Percentiles rank a stretch among this genome's conserved stretches.
Conservation (phyloP, 139 green algal species). For the Chlorella sp. region DNA sequence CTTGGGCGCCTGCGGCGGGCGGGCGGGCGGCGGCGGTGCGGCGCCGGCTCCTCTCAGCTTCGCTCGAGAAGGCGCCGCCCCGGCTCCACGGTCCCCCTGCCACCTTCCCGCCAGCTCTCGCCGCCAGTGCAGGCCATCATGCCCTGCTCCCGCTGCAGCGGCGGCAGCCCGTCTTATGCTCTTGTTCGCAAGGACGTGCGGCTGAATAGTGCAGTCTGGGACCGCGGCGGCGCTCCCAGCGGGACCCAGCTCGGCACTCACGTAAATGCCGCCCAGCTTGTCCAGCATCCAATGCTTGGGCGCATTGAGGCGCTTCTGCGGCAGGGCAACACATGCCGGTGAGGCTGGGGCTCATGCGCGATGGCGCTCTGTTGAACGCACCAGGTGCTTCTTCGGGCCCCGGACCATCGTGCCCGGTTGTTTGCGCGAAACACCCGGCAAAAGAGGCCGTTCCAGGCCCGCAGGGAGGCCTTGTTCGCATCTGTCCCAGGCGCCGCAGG, state of each 20-base stretch:
- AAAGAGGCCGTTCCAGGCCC: not conserved
- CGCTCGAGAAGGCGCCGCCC: not conserved
- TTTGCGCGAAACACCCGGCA: not conserved
- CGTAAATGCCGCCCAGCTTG: constrained; percentile 99
- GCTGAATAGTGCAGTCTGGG: not conserved
- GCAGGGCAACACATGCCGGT: not conserved
- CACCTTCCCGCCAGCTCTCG: not conserved
- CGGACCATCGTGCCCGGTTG: constrained; percentile 47
- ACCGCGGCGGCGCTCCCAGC: too few species aligned
- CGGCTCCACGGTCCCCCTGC: not conserved
- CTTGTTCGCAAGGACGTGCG: not conserved
- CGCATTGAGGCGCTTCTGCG: constrained; percentile 74
- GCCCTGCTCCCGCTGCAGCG: not conserved
- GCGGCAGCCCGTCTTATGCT: not conserved
- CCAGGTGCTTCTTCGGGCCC: constrained; percentile 97
- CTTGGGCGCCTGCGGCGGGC: constrained; percentile 91
- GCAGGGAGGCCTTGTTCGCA: too few species aligned
- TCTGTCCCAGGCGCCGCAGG: too few species aligned
- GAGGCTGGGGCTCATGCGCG: not conserved
- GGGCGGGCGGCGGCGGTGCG: not conserved
- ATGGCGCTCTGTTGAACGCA: not conserved
- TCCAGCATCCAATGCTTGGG: constrained; percentile 99
- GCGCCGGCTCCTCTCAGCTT: not conserved
- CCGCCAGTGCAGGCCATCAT: not conserved
- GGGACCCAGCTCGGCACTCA: constrained; percentile 56